Base-by-base conservation (phyloP, 164 flowering plant genomes). In the Tetrastigma voinierianum region DNA sequence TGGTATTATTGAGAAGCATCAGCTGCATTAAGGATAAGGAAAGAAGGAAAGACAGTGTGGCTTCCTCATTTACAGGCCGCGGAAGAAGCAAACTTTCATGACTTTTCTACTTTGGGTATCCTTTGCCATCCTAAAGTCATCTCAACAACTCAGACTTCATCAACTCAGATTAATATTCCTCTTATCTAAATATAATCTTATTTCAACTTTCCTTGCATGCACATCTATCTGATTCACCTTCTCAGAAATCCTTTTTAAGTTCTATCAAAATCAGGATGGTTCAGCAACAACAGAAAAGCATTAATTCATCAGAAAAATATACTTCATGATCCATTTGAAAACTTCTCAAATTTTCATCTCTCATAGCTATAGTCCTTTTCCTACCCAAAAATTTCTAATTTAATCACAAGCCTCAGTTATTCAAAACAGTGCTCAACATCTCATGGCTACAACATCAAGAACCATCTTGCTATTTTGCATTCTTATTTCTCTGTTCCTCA, bases 361-460 rank as follows among this genome's bases (percentile, higher is more conserved):
- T 7, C 40, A 32, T 7, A 32, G 40, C 40, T 7, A 4, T 7
- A 32, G 40, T 1, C 40, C 7, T 32, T 32, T 32, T 32, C 6
- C 40, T 32, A 32, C 40, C 40, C 40, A 32, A 4, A 4, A 7
- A 4, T 4, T 32, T 32, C 40, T 32, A 32, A 7, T 32, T 32
- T 16, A 44, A 40, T 1, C 52, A 56, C 23, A 25, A 17, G 8
- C 25, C 62, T 57, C 2, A 20, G 44, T 5, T 6, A 24, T 6
- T 48, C 21, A 47, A 47, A 46, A 3, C 10, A 17, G 2, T 9
- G 24, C 51, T 17, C 13, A 65, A 16, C 23, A 16, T 16, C 21
- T 25, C 47, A 79, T 75, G 82, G 69, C 68, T 51, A 54, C 23
- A 14, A 17, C 44, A 51, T 66, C 59, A 15, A 62, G 18, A 49